phyloP scores from a whole-genome alignment of 768 basidiomycete species.

The Lepiota brunneoincarnata region DNA sequence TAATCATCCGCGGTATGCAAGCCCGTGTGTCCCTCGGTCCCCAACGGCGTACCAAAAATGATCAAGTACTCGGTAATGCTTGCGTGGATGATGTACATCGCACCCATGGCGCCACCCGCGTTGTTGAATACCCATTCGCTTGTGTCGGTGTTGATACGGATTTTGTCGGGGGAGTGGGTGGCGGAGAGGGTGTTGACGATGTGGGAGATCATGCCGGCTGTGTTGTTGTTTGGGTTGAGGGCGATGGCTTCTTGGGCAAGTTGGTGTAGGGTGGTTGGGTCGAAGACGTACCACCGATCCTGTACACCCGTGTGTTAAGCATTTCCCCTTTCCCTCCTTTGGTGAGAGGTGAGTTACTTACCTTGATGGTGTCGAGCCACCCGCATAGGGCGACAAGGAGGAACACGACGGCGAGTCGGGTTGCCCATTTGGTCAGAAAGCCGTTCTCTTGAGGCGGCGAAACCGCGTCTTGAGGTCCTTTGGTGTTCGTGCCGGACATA shows the following conservation, averaged over 20 bases:
- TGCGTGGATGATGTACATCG: slow-evolving; percentile 97
- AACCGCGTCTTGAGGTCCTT: slow-evolving; percentile 10
- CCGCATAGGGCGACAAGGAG: slow-evolving; percentile 38
- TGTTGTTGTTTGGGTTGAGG: slow-evolving; percentile 53
- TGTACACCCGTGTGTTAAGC: slow-evolving; percentile 25
- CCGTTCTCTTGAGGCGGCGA: slow-evolving; percentile 8
- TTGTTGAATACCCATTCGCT: slow-evolving; percentile 96
- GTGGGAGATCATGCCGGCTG: slow-evolving; percentile 71
- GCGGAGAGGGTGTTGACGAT: slow-evolving; percentile 78
- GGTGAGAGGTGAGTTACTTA: slow-evolving; percentile 25
- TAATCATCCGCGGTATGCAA: slow-evolving; percentile 97
- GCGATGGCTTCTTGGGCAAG: slow-evolving; percentile 75
- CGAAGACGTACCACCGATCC: slow-evolving; percentile 88
- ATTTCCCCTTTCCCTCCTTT: no score
- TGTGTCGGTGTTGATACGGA: slow-evolving; percentile 53
- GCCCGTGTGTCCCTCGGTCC: slow-evolving; percentile 95
- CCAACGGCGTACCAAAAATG: slow-evolving; percentile 93
- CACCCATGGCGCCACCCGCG: slow-evolving; percentile 97
- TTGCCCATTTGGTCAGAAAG: slow-evolving; percentile 33
- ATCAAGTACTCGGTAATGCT: slow-evolving; percentile 96
- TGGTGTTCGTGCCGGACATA: slow-evolving; percentile 2
- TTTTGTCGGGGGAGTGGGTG: slow-evolving; percentile 60
- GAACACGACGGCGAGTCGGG: slow-evolving; percentile 29
- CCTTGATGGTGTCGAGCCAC: slow-evolving; percentile 66
- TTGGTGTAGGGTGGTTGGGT: slow-evolving; percentile 67